Conservation (phyloP, 139 green algal species). For the Chlorella vulgaris region DNA sequence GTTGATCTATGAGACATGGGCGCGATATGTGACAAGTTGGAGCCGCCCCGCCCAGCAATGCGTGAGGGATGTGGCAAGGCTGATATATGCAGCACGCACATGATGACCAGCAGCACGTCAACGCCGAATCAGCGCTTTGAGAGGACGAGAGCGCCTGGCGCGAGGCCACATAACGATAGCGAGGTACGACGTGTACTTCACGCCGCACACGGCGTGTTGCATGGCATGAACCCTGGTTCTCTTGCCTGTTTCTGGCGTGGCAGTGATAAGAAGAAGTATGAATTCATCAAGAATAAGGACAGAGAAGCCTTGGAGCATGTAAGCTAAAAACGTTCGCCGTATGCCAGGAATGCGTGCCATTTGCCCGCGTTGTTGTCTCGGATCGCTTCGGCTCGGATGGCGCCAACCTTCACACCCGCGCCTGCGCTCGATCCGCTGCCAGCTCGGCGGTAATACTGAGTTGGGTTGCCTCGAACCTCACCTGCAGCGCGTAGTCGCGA, state of each 20-base stretch:
- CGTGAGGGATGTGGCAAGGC: too few relatives aligned
- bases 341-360: slow-evolving; percentile 78
- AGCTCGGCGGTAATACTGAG: slow-evolving; percentile 88
- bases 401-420: slow-evolving; percentile 82
- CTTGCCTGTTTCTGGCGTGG: too few relatives aligned
- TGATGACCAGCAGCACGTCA: not conserved
- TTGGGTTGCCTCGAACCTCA: slow-evolving; percentile 86
- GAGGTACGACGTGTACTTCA: too few relatives aligned
- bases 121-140: not conserved
- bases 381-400: slow-evolving; percentile 82
- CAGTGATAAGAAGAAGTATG: too few relatives aligned
- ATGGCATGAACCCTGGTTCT: too few relatives aligned
- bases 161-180: too few relatives aligned
- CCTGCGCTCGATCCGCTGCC: slow-evolving; percentile 83
- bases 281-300: too few relatives aligned
- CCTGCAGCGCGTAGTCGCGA: slow-evolving; percentile 21
- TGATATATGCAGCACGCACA: not conserved
- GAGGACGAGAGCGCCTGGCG: not conserved
- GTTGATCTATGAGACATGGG: too few relatives aligned
- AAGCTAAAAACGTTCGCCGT: not conserved
- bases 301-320: too few relatives aligned
- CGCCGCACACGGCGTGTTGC: too few relatives aligned
- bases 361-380: slow-evolving; percentile 86
- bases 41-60: too few relatives aligned
- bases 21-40: too few relatives aligned